These are phyloP conservation scores for Kregervanrija delftensis DNA, from an alignment of 805 yeast genomes.

Conservation along the genomic window DNA sequence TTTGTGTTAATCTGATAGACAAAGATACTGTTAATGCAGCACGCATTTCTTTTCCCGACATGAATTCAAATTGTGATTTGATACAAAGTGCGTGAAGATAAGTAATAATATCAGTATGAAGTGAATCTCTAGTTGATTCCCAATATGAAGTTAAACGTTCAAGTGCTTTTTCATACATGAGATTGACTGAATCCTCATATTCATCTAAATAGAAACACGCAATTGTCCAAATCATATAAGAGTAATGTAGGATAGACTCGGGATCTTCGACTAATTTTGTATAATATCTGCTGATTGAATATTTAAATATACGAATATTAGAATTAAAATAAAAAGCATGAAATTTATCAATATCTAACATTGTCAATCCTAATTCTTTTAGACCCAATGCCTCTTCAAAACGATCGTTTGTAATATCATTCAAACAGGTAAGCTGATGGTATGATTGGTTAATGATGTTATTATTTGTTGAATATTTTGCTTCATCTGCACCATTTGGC, in stretches of 20 bases:
- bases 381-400: conserved; percentile 8
- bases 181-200: conserved; percentile 12
- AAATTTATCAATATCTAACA: conserved; percentile 16
- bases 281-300: conserved; percentile 17
- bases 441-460: no score
- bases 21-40: conserved; percentile 23
- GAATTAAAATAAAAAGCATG: conserved; percentile 13
- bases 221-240: conserved; percentile 21
- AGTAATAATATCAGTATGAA: conserved; percentile 16
- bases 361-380: conserved; percentile 14
- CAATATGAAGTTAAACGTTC: conserved; percentile 13
- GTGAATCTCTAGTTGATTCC: conserved; percentile 10
- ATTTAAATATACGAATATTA: conserved; percentile 10
- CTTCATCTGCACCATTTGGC: no score
- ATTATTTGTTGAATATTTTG: no score
- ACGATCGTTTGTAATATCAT: no score
- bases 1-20: conserved; percentile 23
- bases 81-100: conserved; percentile 20
- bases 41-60: conserved; percentile 19
- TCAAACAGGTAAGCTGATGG: no score
- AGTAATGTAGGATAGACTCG: conserved; percentile 11
- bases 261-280: conserved; percentile 16
- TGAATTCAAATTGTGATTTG: conserved; percentile 23
- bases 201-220: conserved; percentile 14
- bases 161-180: conserved; percentile 14